Conservation (phyloP, 129 eudicot genomes). For the Escallonia herrerae region DNA sequence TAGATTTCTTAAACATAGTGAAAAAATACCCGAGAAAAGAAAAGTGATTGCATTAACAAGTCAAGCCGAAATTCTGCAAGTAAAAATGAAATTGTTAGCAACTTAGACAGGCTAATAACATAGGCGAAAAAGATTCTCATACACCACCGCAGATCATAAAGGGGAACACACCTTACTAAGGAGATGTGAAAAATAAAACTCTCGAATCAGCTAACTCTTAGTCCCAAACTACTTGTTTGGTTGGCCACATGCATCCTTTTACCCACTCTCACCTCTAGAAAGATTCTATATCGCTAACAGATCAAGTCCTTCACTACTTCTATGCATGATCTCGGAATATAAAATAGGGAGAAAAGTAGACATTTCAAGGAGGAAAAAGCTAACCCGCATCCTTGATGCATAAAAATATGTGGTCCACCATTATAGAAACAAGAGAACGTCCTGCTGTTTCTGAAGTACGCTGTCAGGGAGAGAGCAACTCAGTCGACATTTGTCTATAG, state of each 20-base stretch:
- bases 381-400: constrained; percentile 90
- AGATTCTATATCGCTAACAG: no score
- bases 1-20: constrained; percentile 1
- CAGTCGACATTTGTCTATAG: constrained; percentile 7
- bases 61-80: constrained; percentile 94
- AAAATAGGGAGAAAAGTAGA: background rate
- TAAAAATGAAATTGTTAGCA: constrained; percentile 20
- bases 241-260: no score
- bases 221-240: no score
- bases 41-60: constrained; percentile 87
- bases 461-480: constrained; percentile 41
- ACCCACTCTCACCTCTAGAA: no score
- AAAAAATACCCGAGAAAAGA: constrained; percentile 78
- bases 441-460: constrained; percentile 95
- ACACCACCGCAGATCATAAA: constrained; percentile 7
- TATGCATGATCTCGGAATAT: no score
- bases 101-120: background rate
- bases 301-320: no score
- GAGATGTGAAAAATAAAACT: no score
- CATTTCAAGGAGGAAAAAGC: constrained; percentile 18
- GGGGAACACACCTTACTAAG: background rate
- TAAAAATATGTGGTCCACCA: constrained; percentile 90
- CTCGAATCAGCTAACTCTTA: no score
- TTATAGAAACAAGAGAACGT: constrained; percentile 69
- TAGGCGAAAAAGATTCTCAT: constrained; percentile 7